Conservation (phyloP, 306 rosid genomes). For the Rosa lucieae region DNA sequence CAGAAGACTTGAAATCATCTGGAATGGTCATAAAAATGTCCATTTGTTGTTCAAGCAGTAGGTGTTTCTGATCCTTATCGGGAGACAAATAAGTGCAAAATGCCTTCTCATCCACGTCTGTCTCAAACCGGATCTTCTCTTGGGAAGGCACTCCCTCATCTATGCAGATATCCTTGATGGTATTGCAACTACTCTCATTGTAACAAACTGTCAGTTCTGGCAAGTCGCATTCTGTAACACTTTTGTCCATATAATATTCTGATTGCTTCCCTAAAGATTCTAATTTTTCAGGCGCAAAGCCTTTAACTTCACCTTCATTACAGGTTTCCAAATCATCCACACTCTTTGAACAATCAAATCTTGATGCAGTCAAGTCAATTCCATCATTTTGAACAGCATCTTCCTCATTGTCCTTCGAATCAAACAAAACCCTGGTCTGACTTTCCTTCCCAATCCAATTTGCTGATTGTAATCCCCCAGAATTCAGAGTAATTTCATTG, state of each 20-base stretch:
- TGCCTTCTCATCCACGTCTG: conserved; percentile 33
- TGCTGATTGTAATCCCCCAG: conserved; percentile 38
- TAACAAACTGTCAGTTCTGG: conserved; percentile 58
- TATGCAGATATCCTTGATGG: conserved; percentile 76
- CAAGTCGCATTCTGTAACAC: conserved; percentile 54
- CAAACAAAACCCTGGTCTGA: conserved; percentile 30
- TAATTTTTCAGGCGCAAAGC: conserved; percentile 28
- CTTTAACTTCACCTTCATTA: conserved; percentile 22
- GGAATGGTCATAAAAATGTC: conserved; percentile 23
- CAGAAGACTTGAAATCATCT: conserved; percentile 23
- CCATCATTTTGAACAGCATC: conserved; percentile 32
- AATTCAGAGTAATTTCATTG: conserved; percentile 33
- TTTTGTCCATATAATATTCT: conserved; percentile 50
- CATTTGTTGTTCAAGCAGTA: conserved; percentile 26
- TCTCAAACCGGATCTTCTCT: conserved; percentile 49
- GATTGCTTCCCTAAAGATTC: conserved; percentile 35
- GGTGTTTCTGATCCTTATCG: conserved; percentile 23
- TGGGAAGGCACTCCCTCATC: conserved; percentile 63
- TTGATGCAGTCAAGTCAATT: conserved; percentile 24
- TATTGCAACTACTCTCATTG: conserved; percentile 52
- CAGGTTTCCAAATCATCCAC: conserved; percentile 28
- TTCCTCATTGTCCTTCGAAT: conserved; percentile 34
- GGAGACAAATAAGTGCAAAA: conserved; percentile 30
- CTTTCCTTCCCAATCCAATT: conserved; percentile 40
- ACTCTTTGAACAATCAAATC: conserved; percentile 21